Evolutionary conservation across 2,329 filamentous ascomycete species (phyloP), one percentile per base, ranked within the genome.

Genomic region (Endoconidiophora polonica): DNA sequence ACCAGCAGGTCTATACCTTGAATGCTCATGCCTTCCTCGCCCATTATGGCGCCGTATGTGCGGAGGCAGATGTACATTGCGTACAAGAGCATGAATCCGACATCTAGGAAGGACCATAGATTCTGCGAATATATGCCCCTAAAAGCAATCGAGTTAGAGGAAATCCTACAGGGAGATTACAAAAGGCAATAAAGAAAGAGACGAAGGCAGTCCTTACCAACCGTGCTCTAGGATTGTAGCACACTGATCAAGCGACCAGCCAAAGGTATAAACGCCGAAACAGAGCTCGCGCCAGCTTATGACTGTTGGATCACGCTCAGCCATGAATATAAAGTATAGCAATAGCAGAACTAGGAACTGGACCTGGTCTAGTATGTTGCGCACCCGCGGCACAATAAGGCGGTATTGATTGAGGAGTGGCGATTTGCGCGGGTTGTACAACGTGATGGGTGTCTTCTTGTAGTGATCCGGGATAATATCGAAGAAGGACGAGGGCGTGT

Each of bases 71-170:
- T 67, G 61, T 90, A 91, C 14, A 71, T 64, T 57, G 72, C 67
- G 60, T 84, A 91, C 29, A 91, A 80, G 40, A 71, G 58, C n/a
- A 79, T 74, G 58, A 90, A 93, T 3, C 77, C 77, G 44, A 90
- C 78, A 60, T 91, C 86, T 14, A 93, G 72, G 58, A 93, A 91
- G 0, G 84, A 86, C 86, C 86, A 93, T 3, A 93, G 67, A 57
- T 91, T 90, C 61, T 93, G 84, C 0, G 85, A 87, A 59, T 91
- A 88, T 1, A 91, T 85, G 52, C 77, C 76, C 83, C 83, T 76
- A 22, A 29, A 5, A 22, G 44, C 16, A 43, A 2, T 10, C 5
- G 7, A 40, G 36, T 50, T 36, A 50, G 48, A 23, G 44, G 7
- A 44, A 16, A 22, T 18, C 16, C 16, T 18, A 14, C 12, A 16